Base-by-base conservation (phyloP, 495 filamentous ascomycete species). In the Lasiosphaeriaceae sp. region DNA sequence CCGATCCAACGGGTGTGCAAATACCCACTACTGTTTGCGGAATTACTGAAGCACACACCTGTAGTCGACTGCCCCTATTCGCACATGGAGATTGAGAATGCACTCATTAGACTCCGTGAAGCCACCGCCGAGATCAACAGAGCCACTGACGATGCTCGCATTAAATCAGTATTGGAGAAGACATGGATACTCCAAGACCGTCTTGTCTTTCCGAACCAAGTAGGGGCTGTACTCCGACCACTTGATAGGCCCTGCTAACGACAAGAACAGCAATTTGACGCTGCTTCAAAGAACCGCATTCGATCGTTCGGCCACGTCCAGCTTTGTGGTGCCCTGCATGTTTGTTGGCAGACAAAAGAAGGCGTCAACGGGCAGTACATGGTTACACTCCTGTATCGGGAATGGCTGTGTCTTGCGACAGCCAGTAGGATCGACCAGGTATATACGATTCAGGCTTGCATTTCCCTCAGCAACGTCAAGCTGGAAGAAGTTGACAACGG, bases 1-100 rank as follows among this genome's bases (percentile, higher is more conserved):
- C 94, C 94, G 0, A 90, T 96, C 53, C 94, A 98, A 76, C 82
- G 94, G 34, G 82, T 97, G 14, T 95, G 90, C 79, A 91, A 88
- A 74, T 98, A 98, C 72, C 89, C 90, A 11, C 79, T 98, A 34
- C 77, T 98, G 20, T 90, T 97, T 51, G 78, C 84, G 5, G 90
- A 96, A 55, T 76, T 98, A 37, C 77, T 90, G 54, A 90, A 86
- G 61, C 77, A 88, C 58, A 97, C 92, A 0, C 88, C 89, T 14
- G 87, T 89, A 7, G 84, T 83, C 57, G 93, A 97, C 63, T 92
- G 90, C 64, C 90, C 89, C 14, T 82, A 83, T 49, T 86, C 89
- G 11, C 86, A 95, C 73, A 80, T 85, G 68, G 86, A 89, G 45
- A 84, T 97, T 22, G 82, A 89, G 54, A 87, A 86, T 60, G 79